Evolutionary conservation across 306 rosid species (phyloP).

Genomic region (Pueraria montana): DNA sequence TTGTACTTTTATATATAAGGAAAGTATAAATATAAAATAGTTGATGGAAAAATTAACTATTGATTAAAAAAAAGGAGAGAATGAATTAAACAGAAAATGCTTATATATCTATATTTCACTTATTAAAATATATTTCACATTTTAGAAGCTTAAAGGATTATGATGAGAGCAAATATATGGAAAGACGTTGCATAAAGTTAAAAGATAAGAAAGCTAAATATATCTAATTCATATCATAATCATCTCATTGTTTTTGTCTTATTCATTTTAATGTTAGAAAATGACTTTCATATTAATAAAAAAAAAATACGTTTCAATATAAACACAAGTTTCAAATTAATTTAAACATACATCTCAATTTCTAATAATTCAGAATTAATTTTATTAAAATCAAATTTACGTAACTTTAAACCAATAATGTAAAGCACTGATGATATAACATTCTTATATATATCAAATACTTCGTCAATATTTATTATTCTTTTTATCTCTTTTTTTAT

Average conservation of each 20-base stretch:
- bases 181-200: constrained; percentile 4
- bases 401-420: too few species aligned
- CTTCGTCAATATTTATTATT: too few species aligned
- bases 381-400: background rate
- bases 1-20: background rate
- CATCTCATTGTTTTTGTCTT: constrained; percentile 1
- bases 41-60: background rate
- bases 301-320: background rate
- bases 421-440: too few species aligned
- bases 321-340: background rate
- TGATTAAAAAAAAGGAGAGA: background rate
- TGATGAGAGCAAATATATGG: background rate
- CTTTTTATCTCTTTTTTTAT: too few species aligned
- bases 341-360: background rate
- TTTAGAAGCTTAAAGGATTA: background rate
- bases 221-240: background rate
- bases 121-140: background rate
- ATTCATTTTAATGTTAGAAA: background rate
- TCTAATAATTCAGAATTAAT: background rate
- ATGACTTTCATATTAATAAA: background rate
- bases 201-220: background rate
- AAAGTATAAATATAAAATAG: background rate
- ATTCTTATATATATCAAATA: too few species aligned
- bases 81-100: background rate
- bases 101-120: background rate